Evolutionary conservation across 495 filamentous ascomycete species (phyloP), one percentile per base, ranked within the genome.

Genomic region (Lasiosphaeria miniovina): DNA sequence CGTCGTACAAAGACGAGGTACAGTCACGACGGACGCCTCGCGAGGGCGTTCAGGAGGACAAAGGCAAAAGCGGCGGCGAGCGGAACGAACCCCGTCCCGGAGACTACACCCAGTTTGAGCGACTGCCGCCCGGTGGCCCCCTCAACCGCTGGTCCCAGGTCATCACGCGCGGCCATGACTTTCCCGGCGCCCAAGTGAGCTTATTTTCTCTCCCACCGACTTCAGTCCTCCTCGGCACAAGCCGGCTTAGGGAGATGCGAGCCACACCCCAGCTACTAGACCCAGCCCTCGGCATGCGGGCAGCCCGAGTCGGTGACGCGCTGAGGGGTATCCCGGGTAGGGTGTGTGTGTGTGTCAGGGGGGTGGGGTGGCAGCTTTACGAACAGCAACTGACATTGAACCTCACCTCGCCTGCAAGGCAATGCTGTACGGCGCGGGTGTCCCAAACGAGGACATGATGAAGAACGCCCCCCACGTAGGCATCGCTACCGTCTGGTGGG

Each of bases 351-450:
- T 9, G n/a, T 31, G 12, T 11, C 1, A 5, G 4, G 12, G 7
- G 8, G 33, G 34, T 34, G 59, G 35, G 17, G 41, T 15, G 53
- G 54, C 15, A 36, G 36, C 38, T 17, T 36, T 24, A 46, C 2
- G 24, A 9, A 49, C 49, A 11, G 55, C 8, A 6, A 31, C n/a
- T 54, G 48, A 17, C 24, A 31, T 24, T 55, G 55, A 51, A 57
- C 58, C 57, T 64, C 48, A 49, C 9, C 6, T 53, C 43, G 17
- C 36, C 14, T 35, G 1, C 46, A 40, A 95, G 87, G 93, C 93
- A 60, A 98, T 98, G 94, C 82, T 97, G 3, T 97, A 94, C 75
- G 93, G 90, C 6, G 93, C 93, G 9, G 94, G 94, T 33, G 88
- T 97, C 35, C 92, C 92, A 12, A 81, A 91, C 65, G 80, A 84